Conservation (phyloP, 345 rosid species). For the Combretum micranthum region DNA sequence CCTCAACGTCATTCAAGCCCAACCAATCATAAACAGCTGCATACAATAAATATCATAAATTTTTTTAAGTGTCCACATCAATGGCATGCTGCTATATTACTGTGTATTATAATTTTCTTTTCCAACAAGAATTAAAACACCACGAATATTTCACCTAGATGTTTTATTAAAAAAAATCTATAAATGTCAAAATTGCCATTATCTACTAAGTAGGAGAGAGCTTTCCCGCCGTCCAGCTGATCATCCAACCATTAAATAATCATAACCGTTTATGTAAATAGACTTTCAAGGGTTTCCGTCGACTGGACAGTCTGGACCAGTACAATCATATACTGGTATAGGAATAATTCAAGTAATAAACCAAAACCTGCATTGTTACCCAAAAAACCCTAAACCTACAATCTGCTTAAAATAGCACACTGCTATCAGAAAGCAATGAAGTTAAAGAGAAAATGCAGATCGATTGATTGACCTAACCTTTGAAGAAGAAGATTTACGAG, state of each 20-base stretch:
- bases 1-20: background rate
- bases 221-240: no score
- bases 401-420: background rate
- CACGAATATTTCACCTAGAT: no score
- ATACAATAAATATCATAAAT: background rate
- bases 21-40: background rate
- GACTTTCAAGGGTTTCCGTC: background rate
- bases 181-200: no score
- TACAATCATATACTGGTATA: background rate
- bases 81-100: background rate
- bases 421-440: background rate
- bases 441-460: background rate
- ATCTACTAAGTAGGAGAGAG: no score
- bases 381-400: no score
- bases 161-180: no score
- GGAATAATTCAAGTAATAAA: background rate
- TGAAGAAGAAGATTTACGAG: slow-evolving; percentile 70
- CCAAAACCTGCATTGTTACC: no score
- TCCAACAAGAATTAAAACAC: no score
- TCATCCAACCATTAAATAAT: no score
- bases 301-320: no score
- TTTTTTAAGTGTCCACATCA: background rate
- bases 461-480: slow-evolving; percentile 26
- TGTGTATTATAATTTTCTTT: no score
- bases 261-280: no score